Conservation (phyloP, 169 alveolate species). For the Eimeria falciformis region DNA sequence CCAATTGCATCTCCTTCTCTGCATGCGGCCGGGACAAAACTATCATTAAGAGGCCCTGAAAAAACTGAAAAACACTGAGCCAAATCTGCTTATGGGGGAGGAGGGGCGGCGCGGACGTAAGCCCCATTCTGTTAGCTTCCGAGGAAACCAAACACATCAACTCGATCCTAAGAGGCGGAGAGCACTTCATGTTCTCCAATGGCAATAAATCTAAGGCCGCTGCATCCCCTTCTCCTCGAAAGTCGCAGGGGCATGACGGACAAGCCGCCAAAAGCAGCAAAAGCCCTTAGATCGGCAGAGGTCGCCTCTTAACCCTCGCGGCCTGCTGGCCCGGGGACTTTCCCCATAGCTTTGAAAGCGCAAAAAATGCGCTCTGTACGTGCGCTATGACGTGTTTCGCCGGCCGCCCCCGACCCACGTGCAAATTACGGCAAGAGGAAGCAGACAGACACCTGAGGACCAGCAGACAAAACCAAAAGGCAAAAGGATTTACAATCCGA, state of each 20-base stretch:
- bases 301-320: constrained; percentile 48
- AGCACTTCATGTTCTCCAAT: not conserved
- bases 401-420: constrained; percentile 71
- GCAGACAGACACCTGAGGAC: too few species aligned
- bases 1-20: not conserved
- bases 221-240: not conserved
- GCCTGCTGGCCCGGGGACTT: constrained; percentile 66
- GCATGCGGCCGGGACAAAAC: not conserved
- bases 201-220: constrained; percentile 17
- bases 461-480: too few species aligned
- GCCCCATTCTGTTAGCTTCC: constrained; percentile 68
- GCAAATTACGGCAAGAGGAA: too few species aligned
- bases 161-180: constrained; percentile 58
- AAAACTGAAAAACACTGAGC: not conserved
- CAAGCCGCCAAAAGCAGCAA: constrained; percentile 4
- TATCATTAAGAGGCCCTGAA: not conserved
- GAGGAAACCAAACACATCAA: constrained; percentile 4
- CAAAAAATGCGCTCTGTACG: constrained; percentile 36
- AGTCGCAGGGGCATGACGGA: constrained; percentile 45
- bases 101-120: constrained; percentile 61
- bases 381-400: constrained; percentile 67
- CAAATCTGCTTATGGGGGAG: not conserved
- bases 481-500: too few species aligned
- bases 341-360: constrained; percentile 69
- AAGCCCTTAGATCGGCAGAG: constrained; percentile 20